phyloP scores from a whole-genome alignment of 2,329 filamentous ascomycete genomes.

The Podosphaera fusca region DNA sequence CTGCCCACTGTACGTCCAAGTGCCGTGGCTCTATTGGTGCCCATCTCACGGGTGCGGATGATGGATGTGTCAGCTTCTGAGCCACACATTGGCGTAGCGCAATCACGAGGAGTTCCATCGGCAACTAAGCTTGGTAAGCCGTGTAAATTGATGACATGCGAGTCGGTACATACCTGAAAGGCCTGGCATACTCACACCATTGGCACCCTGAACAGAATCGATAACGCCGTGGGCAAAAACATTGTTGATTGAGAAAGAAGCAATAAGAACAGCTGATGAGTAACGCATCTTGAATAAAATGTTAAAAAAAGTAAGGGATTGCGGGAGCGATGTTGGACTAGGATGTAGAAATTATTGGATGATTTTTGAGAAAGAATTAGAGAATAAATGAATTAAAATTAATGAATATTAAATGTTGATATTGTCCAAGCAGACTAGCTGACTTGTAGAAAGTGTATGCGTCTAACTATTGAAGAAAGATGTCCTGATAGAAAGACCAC shows the following conservation, averaged over 20 bases:
- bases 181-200: conserved; percentile 24
- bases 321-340: too few relatives aligned
- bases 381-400: too few relatives aligned
- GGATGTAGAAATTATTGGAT: too few relatives aligned
- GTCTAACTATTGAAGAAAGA: too few relatives aligned
- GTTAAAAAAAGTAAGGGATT: neutral
- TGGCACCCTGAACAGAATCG: too few relatives aligned
- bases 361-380: too few relatives aligned
- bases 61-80: conserved; percentile 49
- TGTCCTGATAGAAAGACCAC: too few relatives aligned
- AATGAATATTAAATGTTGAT: too few relatives aligned
- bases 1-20: conserved; percentile 40
- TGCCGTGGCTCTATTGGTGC: conserved; percentile 27
- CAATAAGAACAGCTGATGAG: conserved; percentile 22
- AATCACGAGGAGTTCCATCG: conserved; percentile 46
- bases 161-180: conserved; percentile 22
- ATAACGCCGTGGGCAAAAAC: conserved; percentile 16
- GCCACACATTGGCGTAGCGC: conserved; percentile 34
- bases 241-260: conserved; percentile 21
- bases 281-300: conserved; percentile 22
- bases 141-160: conserved; percentile 3
- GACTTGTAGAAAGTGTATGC: too few relatives aligned
- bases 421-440: too few relatives aligned
- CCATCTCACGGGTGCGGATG: conserved; percentile 37
- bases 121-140: conserved; percentile 20